Evolutionary conservation across 2,329 filamentous ascomycete genomes (phyloP), one percentile per base, ranked within the genome.

Genomic region (Apiospora kogelbergensis): DNA sequence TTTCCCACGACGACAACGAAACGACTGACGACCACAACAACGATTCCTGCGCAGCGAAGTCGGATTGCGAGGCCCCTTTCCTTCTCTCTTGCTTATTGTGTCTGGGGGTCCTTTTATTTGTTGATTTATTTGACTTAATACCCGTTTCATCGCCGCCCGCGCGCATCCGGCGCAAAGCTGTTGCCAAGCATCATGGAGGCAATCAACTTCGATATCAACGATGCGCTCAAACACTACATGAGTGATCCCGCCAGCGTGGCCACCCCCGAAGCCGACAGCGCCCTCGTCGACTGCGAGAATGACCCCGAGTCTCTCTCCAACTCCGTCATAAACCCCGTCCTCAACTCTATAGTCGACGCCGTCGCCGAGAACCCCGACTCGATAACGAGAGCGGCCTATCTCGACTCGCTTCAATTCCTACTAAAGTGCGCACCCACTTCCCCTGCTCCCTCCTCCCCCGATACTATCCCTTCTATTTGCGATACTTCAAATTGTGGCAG

Each of bases 181-280:
- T 22, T 60, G 37, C 66, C 77, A 76, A 80, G 72, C 79, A 91
- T 91, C 79, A 91, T 91, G 90, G 91, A 85, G 77, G 92, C 92
- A 84, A 88, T 94, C 79, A 88, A 91, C 77, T 99, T 99, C 83
- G 93, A 98, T 81, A 93, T 99, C 81, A 97, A 98, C 80, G 92
- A 97, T 84, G 94, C 94, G 73, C 91, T 98, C 81, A 98, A 97
- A 86, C 89, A 93, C 80, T 99, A 98, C 83, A 93, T 98, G 88
- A 97, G 94, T 82, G 95, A 98, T 80, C 95, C 96, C 10, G 85
- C 90, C 63, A 88, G 89, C 46, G 92, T 98, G 68, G 85, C 92
- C 9, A 98, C 95, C 2, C 91, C 93, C 57, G 95, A 98, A 80
- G 96, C 95, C 68, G 92, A 96, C 74, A 82, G 90, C 60, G 89